Conservation (phyloP, 306 rosid genomes). For the Luffa acutangula region DNA sequence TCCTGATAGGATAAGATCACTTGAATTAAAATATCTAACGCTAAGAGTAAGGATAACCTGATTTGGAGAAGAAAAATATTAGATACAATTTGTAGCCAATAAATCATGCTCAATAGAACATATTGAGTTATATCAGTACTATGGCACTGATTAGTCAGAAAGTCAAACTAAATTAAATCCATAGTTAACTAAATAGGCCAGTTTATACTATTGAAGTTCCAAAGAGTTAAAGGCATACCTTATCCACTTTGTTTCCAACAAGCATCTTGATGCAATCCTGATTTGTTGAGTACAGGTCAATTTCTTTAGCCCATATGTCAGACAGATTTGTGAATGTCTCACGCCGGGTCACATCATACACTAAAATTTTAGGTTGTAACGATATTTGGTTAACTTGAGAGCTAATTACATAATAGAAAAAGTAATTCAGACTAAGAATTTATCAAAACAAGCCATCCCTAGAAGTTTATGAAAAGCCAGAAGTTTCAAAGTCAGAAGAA, state of each 20-base stretch:
- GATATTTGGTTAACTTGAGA: not conserved
- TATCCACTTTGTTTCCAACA: constrained; percentile 95
- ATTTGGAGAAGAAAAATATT: not conserved
- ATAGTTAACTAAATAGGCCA: not conserved
- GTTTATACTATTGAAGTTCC: not conserved
- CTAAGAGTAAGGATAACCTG: not conserved
- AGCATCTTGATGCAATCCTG: constrained; percentile 98
- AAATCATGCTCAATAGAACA: not conserved
- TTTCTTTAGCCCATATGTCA: constrained; percentile 93
- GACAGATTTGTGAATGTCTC: constrained; percentile 90
- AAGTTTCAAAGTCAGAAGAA: not conserved
- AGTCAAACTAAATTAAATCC: not conserved
- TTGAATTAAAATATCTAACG: not conserved
- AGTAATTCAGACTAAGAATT: not conserved
- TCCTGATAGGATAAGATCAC: constrained; percentile 44
- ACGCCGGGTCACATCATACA: constrained; percentile 86
- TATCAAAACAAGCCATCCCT: not conserved
- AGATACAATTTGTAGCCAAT: not conserved
- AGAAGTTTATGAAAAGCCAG: not conserved
- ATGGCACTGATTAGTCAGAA: not conserved
- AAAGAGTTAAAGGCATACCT: constrained; percentile 36
- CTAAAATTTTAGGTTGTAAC: constrained; percentile 22
- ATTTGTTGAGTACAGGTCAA: constrained; percentile 88
- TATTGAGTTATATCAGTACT: not conserved
- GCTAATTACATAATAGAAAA: not conserved